These are phyloP conservation scores for Prunus davidiana DNA, from an alignment of 306 rosid species.

Conservation along the genomic window DNA sequence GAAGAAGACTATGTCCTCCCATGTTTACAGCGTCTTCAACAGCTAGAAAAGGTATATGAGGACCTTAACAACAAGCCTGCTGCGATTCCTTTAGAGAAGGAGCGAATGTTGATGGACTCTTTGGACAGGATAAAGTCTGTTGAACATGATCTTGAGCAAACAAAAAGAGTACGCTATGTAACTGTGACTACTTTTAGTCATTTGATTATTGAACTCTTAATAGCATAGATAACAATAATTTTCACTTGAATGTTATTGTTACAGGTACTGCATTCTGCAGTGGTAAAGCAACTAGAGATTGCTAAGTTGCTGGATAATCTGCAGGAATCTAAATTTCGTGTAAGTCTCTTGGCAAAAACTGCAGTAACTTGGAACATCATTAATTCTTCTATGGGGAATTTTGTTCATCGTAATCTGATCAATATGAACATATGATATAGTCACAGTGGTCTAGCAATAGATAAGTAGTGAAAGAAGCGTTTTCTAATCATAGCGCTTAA, in stretches of 20 bases:
- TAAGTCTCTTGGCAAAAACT: conserved; percentile 40
- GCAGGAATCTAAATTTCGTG: conserved; percentile 53
- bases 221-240: conserved; percentile 6
- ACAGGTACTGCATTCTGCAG: conserved; percentile 75
- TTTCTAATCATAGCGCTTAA: neutral
- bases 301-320: conserved; percentile 60
- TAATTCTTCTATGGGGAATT: neutral
- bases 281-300: conserved; percentile 78
- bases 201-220: conserved; percentile 3
- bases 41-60: conserved; percentile 59
- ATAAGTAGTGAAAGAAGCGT: neutral
- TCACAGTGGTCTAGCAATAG: neutral
- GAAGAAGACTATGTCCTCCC: conserved; percentile 62
- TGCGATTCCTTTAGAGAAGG: conserved; percentile 80
- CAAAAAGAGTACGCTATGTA: conserved; percentile 69
- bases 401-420: neutral
- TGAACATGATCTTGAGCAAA: conserved; percentile 86
- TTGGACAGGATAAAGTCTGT: conserved; percentile 84
- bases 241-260: conserved; percentile 12
- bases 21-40: conserved; percentile 73
- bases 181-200: conserved; percentile 4
- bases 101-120: conserved; percentile 74
- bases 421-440: neutral
- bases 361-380: neutral
- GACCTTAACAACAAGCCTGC: conserved; percentile 73